A percentile compares a stretch with the other conserved stretches of the same genome.
Evolutionary conservation across 495 filamentous ascomycete genomes (phyloP).

Genomic region (Lasiosphaeria miniovina): DNA sequence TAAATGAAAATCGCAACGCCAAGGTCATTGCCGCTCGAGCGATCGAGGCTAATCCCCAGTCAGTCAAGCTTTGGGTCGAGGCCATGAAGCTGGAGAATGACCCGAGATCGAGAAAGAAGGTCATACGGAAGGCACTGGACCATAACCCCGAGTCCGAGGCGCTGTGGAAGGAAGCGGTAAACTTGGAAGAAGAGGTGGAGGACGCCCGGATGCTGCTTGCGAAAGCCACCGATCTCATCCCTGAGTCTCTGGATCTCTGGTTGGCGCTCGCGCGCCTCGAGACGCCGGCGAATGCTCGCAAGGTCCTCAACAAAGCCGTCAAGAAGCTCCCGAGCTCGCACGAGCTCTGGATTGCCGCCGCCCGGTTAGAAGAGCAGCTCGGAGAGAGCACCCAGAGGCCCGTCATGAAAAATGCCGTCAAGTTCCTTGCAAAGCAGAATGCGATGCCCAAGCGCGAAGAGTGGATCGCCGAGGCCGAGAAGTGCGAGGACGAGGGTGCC

Average conservation of each 20-base stretch:
- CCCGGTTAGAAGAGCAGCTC: constrained; percentile 87
- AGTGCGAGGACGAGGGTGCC: constrained; percentile 89
- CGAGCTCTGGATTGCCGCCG: constrained; percentile 95
- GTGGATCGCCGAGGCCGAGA: constrained; percentile 93
- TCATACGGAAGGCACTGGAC: constrained; percentile 82
- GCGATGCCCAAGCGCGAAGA: constrained; percentile 97
- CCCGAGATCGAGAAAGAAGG: constrained; percentile 76
- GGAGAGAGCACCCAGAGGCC: constrained; percentile 68
- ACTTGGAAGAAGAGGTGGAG: constrained; percentile 82
- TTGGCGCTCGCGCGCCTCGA: constrained; percentile 87
- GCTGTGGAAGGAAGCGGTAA: constrained; percentile 97
- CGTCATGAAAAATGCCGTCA: constrained; percentile 91
- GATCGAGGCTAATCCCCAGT: constrained; percentile 85
- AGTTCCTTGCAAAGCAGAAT: constrained; percentile 83
- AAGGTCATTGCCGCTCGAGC: constrained; percentile 95
- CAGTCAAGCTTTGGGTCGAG: constrained; percentile 85
- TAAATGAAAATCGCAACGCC: constrained; percentile 88
- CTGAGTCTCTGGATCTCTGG: constrained; percentile 90
- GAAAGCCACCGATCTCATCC: constrained; percentile 92
- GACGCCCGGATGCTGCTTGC: constrained; percentile 84
- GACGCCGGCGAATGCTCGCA: constrained; percentile 83
- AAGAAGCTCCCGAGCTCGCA: constrained; percentile 88
- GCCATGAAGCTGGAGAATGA: constrained; percentile 91
- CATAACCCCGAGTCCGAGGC: constrained; percentile 87
- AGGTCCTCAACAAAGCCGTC: constrained; percentile 91